Evolutionary conservation across 2,329 filamentous ascomycete species (phyloP).

Genomic region (Monilinia laxa): DNA sequence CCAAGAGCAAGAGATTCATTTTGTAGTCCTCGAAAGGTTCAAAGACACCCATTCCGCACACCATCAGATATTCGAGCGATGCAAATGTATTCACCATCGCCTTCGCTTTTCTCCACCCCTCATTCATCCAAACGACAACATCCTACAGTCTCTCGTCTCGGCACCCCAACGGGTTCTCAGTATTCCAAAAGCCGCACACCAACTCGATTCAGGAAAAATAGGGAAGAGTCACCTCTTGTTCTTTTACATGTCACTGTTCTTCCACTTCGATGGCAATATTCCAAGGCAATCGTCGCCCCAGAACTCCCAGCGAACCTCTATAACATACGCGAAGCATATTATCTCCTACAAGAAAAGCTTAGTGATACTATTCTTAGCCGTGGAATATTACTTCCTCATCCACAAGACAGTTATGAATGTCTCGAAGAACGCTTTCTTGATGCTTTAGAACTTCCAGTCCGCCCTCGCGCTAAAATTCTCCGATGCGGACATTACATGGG

Average conservation of each 20-base stretch:
- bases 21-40: constrained; percentile 52
- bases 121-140: constrained; percentile 51
- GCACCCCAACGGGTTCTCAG: constrained; percentile 49
- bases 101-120: constrained; percentile 56
- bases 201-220: constrained; percentile 56
- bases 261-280: constrained; percentile 67
- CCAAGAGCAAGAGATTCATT: constrained; percentile 41
- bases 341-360: constrained; percentile 66
- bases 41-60: constrained; percentile 65
- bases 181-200: constrained; percentile 46
- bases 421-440: constrained; percentile 76
- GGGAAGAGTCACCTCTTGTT: constrained; percentile 65
- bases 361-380: constrained; percentile 72
- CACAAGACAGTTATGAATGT: constrained; percentile 75
- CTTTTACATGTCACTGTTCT: constrained; percentile 76
- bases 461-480: constrained; percentile 64
- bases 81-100: constrained; percentile 68
- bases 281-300: constrained; percentile 51
- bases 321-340: constrained; percentile 61
- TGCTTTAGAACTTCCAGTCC: constrained; percentile 66
- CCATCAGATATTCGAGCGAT: constrained; percentile 68
- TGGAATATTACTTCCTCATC: constrained; percentile 74
- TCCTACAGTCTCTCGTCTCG: constrained; percentile 55
- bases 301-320: constrained; percentile 49
- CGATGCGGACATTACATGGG: constrained; percentile 76